Evolutionary conservation across 1,284 basidiomycete genomes (phyloP), one percentile per base, ranked within the genome.

Genomic region (Trichosporon coremiiforme): DNA sequence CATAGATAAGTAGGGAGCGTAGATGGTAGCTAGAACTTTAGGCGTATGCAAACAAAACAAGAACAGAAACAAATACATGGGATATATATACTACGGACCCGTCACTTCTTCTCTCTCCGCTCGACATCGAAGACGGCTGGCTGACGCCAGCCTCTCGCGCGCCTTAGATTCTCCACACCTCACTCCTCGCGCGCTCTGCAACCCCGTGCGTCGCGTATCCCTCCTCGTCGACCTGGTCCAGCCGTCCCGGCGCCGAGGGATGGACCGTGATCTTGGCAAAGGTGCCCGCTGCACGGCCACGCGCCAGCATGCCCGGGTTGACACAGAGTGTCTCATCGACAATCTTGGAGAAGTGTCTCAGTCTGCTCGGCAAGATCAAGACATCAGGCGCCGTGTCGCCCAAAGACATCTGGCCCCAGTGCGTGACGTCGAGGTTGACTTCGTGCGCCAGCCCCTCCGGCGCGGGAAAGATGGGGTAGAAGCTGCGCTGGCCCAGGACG

Each of bases 391-490:
- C 84, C 1, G 81, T 76, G 22, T 79, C 76, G 57, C 79, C 77
- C 72, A 86, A 80, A 70, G 77, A 79, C 65, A 86, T 74, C 66
- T 85, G 76, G 47, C 82, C 71, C 70, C 83, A 79, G 74, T 96
- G 94, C 22, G 90, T 90, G 15, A 95, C 86, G 78, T 96, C 94
- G 33, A 98, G 86, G 77, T 95, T 95, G 67, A 97, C 89, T 77
- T 94, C 93, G 41, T 87, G 86, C 0, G 90, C 85, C 17, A 91
- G 83, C 2, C 90, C 89, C 15, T 87, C 80, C 0, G 96, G 94
- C 0, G 90, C 87, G 2, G 96, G 96, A 80, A 96, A 98, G 60
- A 98, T 82, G 0, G 97, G 97, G 81, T 99, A 99, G 84, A 98
- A 97, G 78, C 91, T 95, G 77, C 93, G 86, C 78, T 99, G 96